Evolutionary conservation across 2,329 filamentous ascomycete genomes (phyloP), one percentile per base, ranked within the genome.

Genomic region (Epichloe uncinata): DNA sequence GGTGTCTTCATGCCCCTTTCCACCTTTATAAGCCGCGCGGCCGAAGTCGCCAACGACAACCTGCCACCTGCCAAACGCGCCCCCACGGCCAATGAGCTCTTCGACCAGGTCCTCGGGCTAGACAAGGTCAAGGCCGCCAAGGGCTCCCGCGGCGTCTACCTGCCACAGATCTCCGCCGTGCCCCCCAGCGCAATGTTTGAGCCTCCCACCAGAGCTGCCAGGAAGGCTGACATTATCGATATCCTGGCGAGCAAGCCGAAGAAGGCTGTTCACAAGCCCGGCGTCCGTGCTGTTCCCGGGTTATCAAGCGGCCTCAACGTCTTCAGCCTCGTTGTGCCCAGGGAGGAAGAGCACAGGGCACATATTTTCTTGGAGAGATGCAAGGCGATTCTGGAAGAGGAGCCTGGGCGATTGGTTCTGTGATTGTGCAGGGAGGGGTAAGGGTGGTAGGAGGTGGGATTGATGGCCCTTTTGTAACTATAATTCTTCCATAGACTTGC

Each of bases 1-100:
- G 88, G 87, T 53, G 81, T 91, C 51, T 85, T 82, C 62, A 72
- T 96, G 45, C 89, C 91, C 13, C 72, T 97, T 5, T 87, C 86
- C 2, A 88, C 85, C 12, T 95, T 97, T 70, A 81, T 98, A 63
- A 77, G 82, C 50, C 84, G 89, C 49, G 93, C 93, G 40, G 79
- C 86, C 40, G 84, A 93, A 60, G 70, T 95, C 26, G 93, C 93
- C 53, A 97, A 97, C 68, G 84, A 93, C 55, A 81, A 85, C 44
- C 78, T 97, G 7, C 91, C 91, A 30, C 78, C 81, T 5, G 74
- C 80, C 52, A 72, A 73, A 53, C 74, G 77, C 43, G 54, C 59
- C 42, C 84, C 84, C 13, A 82, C 85, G 0, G 73, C 84, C 36
- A 79, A 89, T 61, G 88, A 95, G 64, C 79, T 98, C 12, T 97